Evolutionary conservation across 2,329 filamentous ascomycete species (phyloP).

Genomic region (Trichoderma sp.): DNA sequence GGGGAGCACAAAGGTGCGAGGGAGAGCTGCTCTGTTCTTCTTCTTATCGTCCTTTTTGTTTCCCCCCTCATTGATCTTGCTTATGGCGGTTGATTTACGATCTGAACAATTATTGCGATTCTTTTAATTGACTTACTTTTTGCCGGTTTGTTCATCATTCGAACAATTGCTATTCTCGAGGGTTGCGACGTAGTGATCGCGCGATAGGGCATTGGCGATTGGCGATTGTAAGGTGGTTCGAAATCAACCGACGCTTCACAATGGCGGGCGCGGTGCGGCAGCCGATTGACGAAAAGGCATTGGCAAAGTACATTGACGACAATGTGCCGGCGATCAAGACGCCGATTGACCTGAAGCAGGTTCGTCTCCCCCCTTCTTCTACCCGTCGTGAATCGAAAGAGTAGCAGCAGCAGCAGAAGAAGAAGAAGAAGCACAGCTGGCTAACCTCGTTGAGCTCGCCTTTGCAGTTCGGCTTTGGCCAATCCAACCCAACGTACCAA

Average conservation of each 20-base stretch:
- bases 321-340: conserved; percentile 82
- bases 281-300: conserved; percentile 77
- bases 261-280: conserved; percentile 91
- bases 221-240: background rate
- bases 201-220: background rate
- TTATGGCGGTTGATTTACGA: background rate
- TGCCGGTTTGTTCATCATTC: too few species aligned
- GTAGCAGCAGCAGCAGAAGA: background rate
- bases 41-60: too few species aligned
- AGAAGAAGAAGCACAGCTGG: background rate
- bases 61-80: background rate
- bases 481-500: conserved; percentile 96
- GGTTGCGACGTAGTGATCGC: background rate
- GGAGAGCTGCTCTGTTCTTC: background rate
- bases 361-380: background rate
- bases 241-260: background rate
- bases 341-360: conserved; percentile 88
- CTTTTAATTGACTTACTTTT: background rate
- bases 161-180: background rate
- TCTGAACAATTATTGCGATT: background rate
- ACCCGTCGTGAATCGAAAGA: background rate
- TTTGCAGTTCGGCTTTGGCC: conserved; percentile 86
- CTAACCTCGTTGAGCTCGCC: conserved; percentile 16
- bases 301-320: conserved; percentile 75
- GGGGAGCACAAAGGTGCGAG: background rate